phyloP scores from a whole-genome alignment of 2,329 filamentous ascomycete species.

The Colletotrichum sp. region DNA sequence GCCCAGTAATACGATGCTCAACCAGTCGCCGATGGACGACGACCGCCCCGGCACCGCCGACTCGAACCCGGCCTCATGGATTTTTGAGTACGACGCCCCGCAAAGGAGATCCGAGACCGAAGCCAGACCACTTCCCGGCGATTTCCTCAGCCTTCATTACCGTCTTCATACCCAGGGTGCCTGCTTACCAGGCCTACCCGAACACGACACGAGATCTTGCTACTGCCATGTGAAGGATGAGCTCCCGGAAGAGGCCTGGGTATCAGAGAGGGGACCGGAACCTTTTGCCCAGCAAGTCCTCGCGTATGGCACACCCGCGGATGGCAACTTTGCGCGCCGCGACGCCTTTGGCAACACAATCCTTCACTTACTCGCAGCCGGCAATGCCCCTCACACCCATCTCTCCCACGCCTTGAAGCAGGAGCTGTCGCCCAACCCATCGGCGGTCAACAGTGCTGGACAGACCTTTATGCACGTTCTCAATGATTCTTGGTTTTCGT shows the following conservation, averaged over 20 bases:
- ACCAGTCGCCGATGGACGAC: conserved; percentile 30
- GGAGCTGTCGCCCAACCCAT: conserved; percentile 5
- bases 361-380: conserved; percentile 50
- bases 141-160: conserved; percentile 47
- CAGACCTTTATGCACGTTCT: conserved; percentile 57
- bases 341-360: conserved; percentile 55
- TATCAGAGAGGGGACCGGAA: conserved; percentile 29
- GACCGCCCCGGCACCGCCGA: conserved; percentile 13
- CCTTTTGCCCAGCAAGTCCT: conserved; percentile 9
- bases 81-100: conserved; percentile 32
- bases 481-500: conserved; percentile 35
- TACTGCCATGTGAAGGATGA: conserved; percentile 31
- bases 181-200: conserved; percentile 25
- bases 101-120: conserved; percentile 9
- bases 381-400: conserved; percentile 30
- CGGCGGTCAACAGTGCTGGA: conserved; percentile 42
- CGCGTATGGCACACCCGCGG: not conserved
- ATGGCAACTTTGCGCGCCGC: conserved; percentile 16
- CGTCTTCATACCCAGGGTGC: conserved; percentile 13
- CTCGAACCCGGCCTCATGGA: conserved; percentile 28
- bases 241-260: conserved; percentile 32
- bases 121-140: conserved; percentile 48
- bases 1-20: conserved; percentile 25
- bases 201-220: conserved; percentile 31
- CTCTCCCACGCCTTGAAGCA: conserved; percentile 32